A percentile compares a stretch with the other conserved stretches of the same genome.
These are phyloP conservation scores for Umbelopsis ramanniana DNA, from an alignment of 192 early-diverging fungal genomes.

Conservation along the genomic window DNA sequence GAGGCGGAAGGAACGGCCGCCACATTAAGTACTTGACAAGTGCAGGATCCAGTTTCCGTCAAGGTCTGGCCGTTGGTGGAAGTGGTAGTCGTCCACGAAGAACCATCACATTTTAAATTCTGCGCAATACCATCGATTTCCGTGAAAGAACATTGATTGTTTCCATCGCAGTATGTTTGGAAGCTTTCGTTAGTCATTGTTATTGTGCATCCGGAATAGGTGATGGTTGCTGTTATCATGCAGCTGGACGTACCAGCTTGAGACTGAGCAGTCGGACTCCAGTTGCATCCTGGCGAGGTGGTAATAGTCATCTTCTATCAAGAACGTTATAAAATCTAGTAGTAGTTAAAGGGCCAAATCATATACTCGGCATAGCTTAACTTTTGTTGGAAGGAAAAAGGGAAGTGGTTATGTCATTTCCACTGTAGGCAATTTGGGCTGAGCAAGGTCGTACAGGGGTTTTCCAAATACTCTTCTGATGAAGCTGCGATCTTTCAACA, in stretches of 20 bases:
- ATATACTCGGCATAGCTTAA: neutral
- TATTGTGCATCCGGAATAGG: neutral
- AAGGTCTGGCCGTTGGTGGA: neutral
- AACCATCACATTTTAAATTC: constrained; percentile 27
- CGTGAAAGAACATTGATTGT: neutral
- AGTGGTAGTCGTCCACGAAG: constrained; percentile 2
- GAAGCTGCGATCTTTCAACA: too few relatives aligned
- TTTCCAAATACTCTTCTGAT: neutral
- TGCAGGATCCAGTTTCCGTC: neutral
- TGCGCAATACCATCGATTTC: constrained; percentile 44
- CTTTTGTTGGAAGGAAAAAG: neutral
- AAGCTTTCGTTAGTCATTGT: constrained; percentile 9
- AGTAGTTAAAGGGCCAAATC: neutral
- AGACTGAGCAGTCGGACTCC: neutral
- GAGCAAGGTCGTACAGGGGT: neutral
- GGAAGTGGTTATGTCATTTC: neutral
- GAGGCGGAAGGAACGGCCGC: neutral
- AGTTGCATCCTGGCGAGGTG: constrained; percentile 2
- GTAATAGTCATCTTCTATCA: constrained; percentile 12
- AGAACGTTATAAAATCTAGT: neutral
- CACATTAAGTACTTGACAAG: neutral
- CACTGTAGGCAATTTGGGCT: constrained; percentile 10
- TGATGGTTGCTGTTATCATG: neutral
- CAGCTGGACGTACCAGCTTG: neutral
- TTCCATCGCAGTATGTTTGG: constrained; percentile 1